Evolutionary conservation across 176 grass and related monocot species (phyloP), one percentile per base, ranked within the genome.

Genomic region (Musa schizocarpa): DNA sequence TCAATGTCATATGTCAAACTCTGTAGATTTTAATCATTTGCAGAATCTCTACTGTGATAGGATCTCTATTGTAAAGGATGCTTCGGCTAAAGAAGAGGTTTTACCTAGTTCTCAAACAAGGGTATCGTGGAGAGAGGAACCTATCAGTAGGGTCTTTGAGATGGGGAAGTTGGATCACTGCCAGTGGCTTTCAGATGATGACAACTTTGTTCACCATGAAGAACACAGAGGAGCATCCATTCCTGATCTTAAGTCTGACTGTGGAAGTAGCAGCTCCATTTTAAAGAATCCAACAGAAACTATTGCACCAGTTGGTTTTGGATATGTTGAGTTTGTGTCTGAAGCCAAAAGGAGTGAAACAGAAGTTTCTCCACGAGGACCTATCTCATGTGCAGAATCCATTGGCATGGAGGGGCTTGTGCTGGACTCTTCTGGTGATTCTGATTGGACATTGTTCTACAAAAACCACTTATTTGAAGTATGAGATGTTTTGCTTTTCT

Each of bases 81-180:
- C 16, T 1, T 86, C 73, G 82, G 57, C 77, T 4, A 14, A 2
- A 53, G 85, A 82, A 63, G 25, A 68, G 0, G 75, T 55, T 12
- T 69, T 61, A 23, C 34, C 10, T 11, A 29, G 78, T 65, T 52
- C 24, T 0, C 86, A 87, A 27, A 85, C 76, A 69, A 84, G 83
- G 70, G 92, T 99, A 67, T 94, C 96, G 63, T 99, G 96, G 91
- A 79, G 88, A 75, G 96, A 99, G 65, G 96, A 91, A 27, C 70
- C 95, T 43, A 83, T 88, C 65, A 95, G 96, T 75, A 86, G 96
- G 77, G 95, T 95, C 56, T 95, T 95, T 73, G 91, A 99, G 68
- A 83, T 89, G 22, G 88, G 88, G 14, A 86, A 92, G 8, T 61
- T 88, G 73, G 91, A 95, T 66, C 89, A 83, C 64, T 87, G 75